A percentile compares a stretch with the other conserved stretches of the same genome.
Evolutionary conservation across 2,329 filamentous ascomycete species (phyloP).

Genomic region (Malbranchea zuffiana): DNA sequence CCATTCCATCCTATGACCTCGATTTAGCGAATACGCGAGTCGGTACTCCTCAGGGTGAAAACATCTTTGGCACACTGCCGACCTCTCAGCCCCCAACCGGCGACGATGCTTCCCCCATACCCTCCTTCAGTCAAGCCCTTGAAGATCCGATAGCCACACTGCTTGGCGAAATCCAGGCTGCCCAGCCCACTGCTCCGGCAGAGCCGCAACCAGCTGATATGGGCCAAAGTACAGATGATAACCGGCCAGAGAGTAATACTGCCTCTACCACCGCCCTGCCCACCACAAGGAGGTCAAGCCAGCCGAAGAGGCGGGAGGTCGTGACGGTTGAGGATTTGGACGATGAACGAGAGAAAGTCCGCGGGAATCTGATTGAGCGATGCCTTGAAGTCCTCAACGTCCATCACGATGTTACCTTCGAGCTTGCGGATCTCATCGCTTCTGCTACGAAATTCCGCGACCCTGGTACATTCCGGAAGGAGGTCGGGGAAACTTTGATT

Average conservation of each 20-base stretch:
- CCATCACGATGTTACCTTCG: constrained; percentile 80
- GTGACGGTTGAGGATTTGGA: constrained; percentile 68
- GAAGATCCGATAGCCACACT: constrained; percentile 14
- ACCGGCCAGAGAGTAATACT: constrained; percentile 15
- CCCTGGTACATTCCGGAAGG: constrained; percentile 49
- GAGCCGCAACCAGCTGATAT: constrained; percentile 3
- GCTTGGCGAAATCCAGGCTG: constrained; percentile 13
- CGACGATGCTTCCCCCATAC: constrained; percentile 3
- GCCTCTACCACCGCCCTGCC: constrained; percentile 18
- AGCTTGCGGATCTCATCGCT: constrained; percentile 75
- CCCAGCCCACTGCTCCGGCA: neutral
- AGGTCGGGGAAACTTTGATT: constrained; percentile 72
- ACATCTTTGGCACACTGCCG: constrained; percentile 8
- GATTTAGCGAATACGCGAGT: constrained; percentile 20
- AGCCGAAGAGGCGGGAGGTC: constrained; percentile 24
- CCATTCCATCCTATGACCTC: constrained; percentile 52
- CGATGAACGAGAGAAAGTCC: constrained; percentile 58
- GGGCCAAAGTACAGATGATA: constrained; percentile 20
- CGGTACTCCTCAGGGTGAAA: constrained; percentile 10
- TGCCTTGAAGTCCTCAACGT: constrained; percentile 82
- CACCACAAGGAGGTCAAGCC: constrained; percentile 14
- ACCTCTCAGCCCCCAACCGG: neutral
- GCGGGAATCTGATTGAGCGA: constrained; percentile 71
- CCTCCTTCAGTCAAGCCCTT: constrained; percentile 3
- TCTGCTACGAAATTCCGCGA: constrained; percentile 57